These are phyloP conservation scores for Globisporangium abappressorium DNA, from an alignment of 352 stramenopile genomes.

Conservation along the genomic window DNA sequence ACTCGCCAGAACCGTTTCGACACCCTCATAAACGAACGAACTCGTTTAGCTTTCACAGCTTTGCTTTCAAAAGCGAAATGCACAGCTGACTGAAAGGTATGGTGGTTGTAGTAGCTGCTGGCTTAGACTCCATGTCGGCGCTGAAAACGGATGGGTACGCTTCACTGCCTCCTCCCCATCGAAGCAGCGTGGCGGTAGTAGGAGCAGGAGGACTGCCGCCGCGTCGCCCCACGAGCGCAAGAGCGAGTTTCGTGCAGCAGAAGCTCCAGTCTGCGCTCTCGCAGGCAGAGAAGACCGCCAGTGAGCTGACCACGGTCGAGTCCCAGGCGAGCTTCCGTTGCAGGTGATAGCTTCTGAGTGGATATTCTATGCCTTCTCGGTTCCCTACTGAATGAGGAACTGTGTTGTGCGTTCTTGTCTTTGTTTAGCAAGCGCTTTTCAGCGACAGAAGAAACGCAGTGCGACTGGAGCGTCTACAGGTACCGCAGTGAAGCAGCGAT, in stretches of 20 bases:
- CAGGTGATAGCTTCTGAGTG: not conserved
- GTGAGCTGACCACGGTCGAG: constrained; percentile 22
- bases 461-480: constrained; percentile 33
- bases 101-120: not conserved
- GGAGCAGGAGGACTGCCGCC: not conserved
- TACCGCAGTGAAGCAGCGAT: constrained; percentile 56
- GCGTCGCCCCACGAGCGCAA: constrained; percentile 16
- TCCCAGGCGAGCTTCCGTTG: constrained; percentile 23
- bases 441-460: constrained; percentile 6
- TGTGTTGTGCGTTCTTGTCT: not conserved
- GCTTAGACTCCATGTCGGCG: constrained; percentile 9
- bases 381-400: no score
- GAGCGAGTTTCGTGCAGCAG: constrained; percentile 54
- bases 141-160: constrained; percentile 9
- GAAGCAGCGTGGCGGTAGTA: constrained; percentile 6
- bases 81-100: no score
- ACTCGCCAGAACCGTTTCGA: constrained; percentile 13
- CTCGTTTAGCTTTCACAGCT: not conserved
- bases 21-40: not conserved
- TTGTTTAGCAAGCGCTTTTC: constrained; percentile 12
- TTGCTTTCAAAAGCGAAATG: constrained; percentile 3
- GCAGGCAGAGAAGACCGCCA: constrained; percentile 39
- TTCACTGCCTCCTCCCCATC: not conserved
- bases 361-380: no score
- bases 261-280: constrained; percentile 63